phyloP scores from a whole-genome alignment of 2,329 filamentous ascomycete species.

The Bimuria novae-zelandiae region DNA sequence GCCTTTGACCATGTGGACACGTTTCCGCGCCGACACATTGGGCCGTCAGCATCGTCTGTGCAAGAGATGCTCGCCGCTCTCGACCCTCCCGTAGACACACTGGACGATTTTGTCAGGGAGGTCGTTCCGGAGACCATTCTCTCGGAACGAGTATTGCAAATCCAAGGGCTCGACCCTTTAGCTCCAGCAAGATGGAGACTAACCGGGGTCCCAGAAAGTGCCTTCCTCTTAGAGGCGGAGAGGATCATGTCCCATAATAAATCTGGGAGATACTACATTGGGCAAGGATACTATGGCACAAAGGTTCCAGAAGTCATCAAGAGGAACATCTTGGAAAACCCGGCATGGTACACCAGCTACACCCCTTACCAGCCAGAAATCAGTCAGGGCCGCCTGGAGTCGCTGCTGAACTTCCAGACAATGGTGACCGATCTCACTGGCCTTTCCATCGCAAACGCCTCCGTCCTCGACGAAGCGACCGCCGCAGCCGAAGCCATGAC shows the following conservation, averaged over 20 bases:
- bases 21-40: slow-evolving; percentile 85
- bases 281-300: slow-evolving; percentile 87
- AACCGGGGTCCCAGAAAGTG: slow-evolving; percentile 58
- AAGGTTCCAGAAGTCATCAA: slow-evolving; percentile 87
- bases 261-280: slow-evolving; percentile 72
- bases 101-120: slow-evolving; percentile 84
- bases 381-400: slow-evolving; percentile 91
- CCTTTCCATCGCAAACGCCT: slow-evolving; percentile 87
- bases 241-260: slow-evolving; percentile 65
- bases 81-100: slow-evolving; percentile 70
- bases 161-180: slow-evolving; percentile 49
- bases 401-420: slow-evolving; percentile 93
- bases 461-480: slow-evolving; percentile 86
- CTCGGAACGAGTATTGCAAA: slow-evolving; percentile 65
- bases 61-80: slow-evolving; percentile 80
- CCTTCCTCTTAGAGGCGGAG: slow-evolving; percentile 59
- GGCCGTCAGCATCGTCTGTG: slow-evolving; percentile 71
- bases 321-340: slow-evolving; percentile 88
- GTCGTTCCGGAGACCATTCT: slow-evolving; percentile 83
- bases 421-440: slow-evolving; percentile 87
- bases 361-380: slow-evolving; percentile 98
- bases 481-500: slow-evolving; percentile 97
- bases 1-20: slow-evolving; percentile 59
- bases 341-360: slow-evolving; percentile 97
- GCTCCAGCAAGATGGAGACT: slow-evolving; percentile 47